phyloP scores from a whole-genome alignment of 2,329 filamentous ascomycete species.

The Pseudopithomyces maydicus region DNA sequence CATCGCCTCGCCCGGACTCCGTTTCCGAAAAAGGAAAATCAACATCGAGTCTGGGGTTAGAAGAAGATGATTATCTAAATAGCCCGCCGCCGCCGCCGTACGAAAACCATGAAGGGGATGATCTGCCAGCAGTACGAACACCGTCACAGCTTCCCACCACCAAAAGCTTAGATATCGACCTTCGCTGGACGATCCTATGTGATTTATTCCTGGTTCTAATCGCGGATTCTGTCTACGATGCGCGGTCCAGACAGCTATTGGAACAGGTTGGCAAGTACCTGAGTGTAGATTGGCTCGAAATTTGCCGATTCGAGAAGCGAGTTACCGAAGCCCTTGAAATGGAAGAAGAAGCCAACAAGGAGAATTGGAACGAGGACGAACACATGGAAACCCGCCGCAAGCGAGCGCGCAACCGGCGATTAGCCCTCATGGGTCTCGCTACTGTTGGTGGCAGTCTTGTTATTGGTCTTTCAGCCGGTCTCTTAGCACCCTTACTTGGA shows the following conservation, averaged over 20 bases:
- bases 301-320: constrained; percentile 94
- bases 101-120: constrained; percentile 67
- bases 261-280: constrained; percentile 82
- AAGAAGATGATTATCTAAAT: constrained; percentile 42
- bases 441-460: constrained; percentile 94
- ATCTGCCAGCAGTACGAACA: constrained; percentile 78
- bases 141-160: constrained; percentile 82
- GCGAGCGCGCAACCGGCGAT: constrained; percentile 77
- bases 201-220: constrained; percentile 96
- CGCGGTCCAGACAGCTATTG: constrained; percentile 81
- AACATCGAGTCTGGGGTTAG: constrained; percentile 37
- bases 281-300: constrained; percentile 86
- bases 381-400: constrained; percentile 89
- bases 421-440: constrained; percentile 94
- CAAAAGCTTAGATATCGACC: constrained; percentile 88
- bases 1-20: constrained; percentile 35
- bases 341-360: constrained; percentile 91
- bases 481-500: constrained; percentile 91
- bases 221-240: constrained; percentile 91
- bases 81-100: constrained; percentile 62
- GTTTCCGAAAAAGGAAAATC: constrained; percentile 28
- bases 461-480: constrained; percentile 90
- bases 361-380: constrained; percentile 97
- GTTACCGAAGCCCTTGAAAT: constrained; percentile 97
- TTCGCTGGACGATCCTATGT: constrained; percentile 95